Conservation (phyloP, 1,284 basidiomycete genomes). For the Trametes sp. region DNA sequence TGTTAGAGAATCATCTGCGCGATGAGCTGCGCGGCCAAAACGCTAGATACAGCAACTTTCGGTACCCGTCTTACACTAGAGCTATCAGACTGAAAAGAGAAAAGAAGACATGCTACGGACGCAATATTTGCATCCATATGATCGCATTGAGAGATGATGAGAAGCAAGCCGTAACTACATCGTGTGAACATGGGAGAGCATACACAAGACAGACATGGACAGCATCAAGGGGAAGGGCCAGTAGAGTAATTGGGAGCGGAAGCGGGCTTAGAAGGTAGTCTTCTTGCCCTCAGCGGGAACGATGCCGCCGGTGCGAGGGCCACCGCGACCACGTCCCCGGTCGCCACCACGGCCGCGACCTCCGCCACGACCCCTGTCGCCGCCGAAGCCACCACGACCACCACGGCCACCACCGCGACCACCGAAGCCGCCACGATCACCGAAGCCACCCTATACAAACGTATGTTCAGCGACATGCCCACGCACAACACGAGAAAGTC, state of each 20-base stretch:
- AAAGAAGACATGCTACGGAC: too few relatives aligned
- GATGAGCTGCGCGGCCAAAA: too few relatives aligned
- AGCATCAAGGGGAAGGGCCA: neutral
- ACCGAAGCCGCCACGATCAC: constrained; percentile 48
- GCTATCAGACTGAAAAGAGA: too few relatives aligned
- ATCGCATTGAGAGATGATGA: neutral
- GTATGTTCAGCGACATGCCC: neutral
- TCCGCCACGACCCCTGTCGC: constrained; percentile 40
- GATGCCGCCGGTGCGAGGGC: constrained; percentile 78
- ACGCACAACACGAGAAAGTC: neutral
- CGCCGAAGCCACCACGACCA: constrained; percentile 52
- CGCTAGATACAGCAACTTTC: neutral
- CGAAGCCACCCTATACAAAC: constrained; percentile 37
- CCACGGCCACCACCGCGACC: constrained; percentile 53
- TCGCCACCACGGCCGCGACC: constrained; percentile 49
- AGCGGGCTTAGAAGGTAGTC: constrained; percentile 65
- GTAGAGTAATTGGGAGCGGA: neutral
- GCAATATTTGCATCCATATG: constrained; percentile 19
- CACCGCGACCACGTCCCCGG: constrained; percentile 46
- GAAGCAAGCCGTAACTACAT: constrained; percentile 22
- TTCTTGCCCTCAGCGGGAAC: constrained; percentile 82
- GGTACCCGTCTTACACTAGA: too few relatives aligned
- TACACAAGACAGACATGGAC: constrained; percentile 16
- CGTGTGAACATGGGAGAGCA: constrained; percentile 26
- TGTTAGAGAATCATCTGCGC: too few relatives aligned